phyloP scores from a whole-genome alignment of 768 basidiomycete genomes.

The Pholiota microspora region DNA sequence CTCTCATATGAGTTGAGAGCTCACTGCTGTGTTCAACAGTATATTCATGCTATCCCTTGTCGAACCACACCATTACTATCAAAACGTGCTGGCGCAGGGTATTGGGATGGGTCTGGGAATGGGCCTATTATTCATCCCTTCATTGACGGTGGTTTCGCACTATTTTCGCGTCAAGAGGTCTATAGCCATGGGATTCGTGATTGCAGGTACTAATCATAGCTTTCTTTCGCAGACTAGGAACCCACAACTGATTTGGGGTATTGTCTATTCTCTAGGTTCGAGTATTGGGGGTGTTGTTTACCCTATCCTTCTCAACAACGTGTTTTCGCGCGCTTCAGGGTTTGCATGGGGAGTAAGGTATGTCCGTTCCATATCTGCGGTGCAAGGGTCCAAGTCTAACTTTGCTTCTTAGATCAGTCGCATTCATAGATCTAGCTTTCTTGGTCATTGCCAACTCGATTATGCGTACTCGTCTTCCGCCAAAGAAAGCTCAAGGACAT shows the following conservation, averaged over 20 bases:
- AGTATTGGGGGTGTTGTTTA: constrained; percentile 51
- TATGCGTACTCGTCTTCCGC: constrained; percentile 40
- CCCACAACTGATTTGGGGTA: neutral
- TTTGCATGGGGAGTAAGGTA: constrained; percentile 45
- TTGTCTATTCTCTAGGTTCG: constrained; percentile 27
- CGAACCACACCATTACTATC: constrained; percentile 47
- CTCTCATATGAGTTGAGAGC: neutral
- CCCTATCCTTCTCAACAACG: constrained; percentile 50
- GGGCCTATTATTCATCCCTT: constrained; percentile 54
- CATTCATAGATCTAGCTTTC: constrained; percentile 42
- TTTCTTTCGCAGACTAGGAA: neutral
- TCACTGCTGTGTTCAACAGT: constrained; percentile 19
- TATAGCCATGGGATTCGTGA: constrained; percentile 54
- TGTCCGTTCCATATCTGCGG: constrained; percentile 19
- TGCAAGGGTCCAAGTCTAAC: neutral
- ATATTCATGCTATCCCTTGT: constrained; percentile 51
- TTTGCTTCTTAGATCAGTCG: constrained; percentile 39
- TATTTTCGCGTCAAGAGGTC: constrained; percentile 48
- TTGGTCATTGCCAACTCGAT: constrained; percentile 41
- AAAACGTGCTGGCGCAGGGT: constrained; percentile 54
- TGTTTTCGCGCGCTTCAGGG: constrained; percentile 34
- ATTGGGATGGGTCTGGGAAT: constrained; percentile 55
- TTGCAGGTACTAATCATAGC: constrained; percentile 37
- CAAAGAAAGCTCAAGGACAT: constrained; percentile 20
- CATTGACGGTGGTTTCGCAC: constrained; percentile 50